Conservation (phyloP, 2,329 filamentous ascomycete species). For the Penicillium expansum region DNA sequence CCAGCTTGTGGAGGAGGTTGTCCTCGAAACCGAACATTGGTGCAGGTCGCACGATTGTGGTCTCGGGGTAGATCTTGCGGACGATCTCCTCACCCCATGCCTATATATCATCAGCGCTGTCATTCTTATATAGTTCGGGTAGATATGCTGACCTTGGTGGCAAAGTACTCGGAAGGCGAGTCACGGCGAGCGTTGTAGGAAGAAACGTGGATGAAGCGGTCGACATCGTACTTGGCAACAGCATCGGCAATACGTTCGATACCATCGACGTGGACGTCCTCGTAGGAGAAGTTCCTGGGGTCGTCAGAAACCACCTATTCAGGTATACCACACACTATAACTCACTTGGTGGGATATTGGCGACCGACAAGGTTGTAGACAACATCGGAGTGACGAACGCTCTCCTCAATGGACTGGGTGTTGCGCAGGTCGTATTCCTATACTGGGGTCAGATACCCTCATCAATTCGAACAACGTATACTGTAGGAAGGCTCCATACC, state of each 20-base stretch:
- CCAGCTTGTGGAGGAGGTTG: conserved; percentile 81
- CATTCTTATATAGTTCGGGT: neutral
- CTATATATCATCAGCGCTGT: conserved; percentile 41
- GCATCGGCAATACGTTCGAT: conserved; percentile 89
- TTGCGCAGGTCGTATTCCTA: conserved; percentile 95
- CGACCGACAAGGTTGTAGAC: conserved; percentile 96
- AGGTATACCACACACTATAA: conserved; percentile 5
- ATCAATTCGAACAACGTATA: neutral
- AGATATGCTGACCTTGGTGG: conserved; percentile 68
- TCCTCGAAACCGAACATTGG: conserved; percentile 96
- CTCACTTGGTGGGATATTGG: conserved; percentile 92
- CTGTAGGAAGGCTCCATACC: conserved; percentile 44
- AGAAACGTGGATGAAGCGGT: conserved; percentile 94
- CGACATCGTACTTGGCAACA: conserved; percentile 95
- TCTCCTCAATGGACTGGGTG: conserved; percentile 92
- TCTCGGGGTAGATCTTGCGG: conserved; percentile 89
- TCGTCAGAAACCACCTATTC: conserved; percentile 31
- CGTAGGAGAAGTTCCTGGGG: conserved; percentile 80
- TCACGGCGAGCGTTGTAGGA: conserved; percentile 83
- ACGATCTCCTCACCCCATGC: conserved; percentile 78
- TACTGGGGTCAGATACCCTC: conserved; percentile 1
- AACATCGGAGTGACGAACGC: conserved; percentile 92
- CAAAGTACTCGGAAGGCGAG: conserved; percentile 84
- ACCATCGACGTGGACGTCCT: conserved; percentile 91
- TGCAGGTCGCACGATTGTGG: conserved; percentile 90